Evolutionary conservation across 768 basidiomycete species (phyloP).

Genomic region (Hygrophoropsis aurantiaca): DNA sequence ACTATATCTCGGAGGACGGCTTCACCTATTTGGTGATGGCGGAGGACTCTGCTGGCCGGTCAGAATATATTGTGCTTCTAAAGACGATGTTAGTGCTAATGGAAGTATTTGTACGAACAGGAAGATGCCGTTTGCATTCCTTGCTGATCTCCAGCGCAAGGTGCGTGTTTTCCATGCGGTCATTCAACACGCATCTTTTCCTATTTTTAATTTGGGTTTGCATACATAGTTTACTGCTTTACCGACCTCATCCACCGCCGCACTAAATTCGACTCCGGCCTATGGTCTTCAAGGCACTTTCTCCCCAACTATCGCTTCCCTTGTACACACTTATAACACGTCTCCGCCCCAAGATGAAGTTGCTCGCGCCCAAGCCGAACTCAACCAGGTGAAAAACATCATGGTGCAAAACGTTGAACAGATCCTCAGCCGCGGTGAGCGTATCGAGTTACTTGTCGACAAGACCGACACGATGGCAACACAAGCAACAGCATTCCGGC

Average conservation of each 20-base stretch:
- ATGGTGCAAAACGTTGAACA: slow-evolving; percentile 99
- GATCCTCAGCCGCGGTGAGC: slow-evolving; percentile 90
- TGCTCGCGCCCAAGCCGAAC: slow-evolving; percentile 83
- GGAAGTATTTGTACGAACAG: slow-evolving; percentile 35
- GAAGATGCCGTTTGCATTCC: slow-evolving; percentile 92
- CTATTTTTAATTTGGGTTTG: slow-evolving; percentile 4
- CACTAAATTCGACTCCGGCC: slow-evolving; percentile 46
- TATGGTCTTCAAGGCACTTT: slow-evolving; percentile 73
- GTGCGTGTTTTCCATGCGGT: slow-evolving; percentile 29
- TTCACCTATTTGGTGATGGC: slow-evolving; percentile 92
- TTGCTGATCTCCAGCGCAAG: slow-evolving; percentile 82
- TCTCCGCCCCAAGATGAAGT: slow-evolving; percentile 87
- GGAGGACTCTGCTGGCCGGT: slow-evolving; percentile 90
- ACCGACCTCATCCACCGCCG: slow-evolving; percentile 63
- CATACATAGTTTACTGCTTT: slow-evolving; percentile 55
- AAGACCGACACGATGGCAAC: slow-evolving; percentile 96
- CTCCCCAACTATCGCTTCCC: slow-evolving; percentile 63
- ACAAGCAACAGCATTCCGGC: slow-evolving; percentile 89
- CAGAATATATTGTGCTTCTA: slow-evolving; percentile 15
- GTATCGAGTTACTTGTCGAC: slow-evolving; percentile 93
- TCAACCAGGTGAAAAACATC: slow-evolving; percentile 90
- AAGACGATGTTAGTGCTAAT: background rate
- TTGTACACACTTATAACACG: slow-evolving; percentile 89
- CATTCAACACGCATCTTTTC: too few species aligned
- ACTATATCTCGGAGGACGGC: slow-evolving; percentile 88